Percentiles rank a stretch among this genome's conserved stretches.
These are phyloP conservation scores for Oenanthe javanica DNA, from an alignment of 140 eudicot genomes.

Conservation along the genomic window DNA sequence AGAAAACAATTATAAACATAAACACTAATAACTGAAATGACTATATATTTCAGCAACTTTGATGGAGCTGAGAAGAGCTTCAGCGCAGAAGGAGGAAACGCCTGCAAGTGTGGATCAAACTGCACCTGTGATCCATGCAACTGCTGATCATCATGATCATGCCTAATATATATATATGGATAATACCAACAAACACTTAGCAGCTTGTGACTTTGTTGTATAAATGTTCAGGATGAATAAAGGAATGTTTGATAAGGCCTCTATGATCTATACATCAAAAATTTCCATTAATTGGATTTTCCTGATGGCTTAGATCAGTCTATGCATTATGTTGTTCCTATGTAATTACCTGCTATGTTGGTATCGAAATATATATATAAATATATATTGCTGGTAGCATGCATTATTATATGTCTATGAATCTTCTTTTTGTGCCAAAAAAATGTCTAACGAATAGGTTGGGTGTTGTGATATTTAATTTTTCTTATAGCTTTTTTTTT, in stretches of 20 bases:
- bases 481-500: too few relatives aligned
- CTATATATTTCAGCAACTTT: conserved; percentile 20
- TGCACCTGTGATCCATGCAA: conserved; percentile 47
- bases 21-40: neutral
- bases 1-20: neutral
- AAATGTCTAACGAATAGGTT: neutral
- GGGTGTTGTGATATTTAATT: too few relatives aligned
- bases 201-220: conserved; percentile 4
- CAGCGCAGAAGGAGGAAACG: conserved; percentile 40
- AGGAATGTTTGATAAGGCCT: neutral
- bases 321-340: neutral
- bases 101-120: conserved; percentile 48
- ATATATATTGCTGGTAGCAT: too few relatives aligned
- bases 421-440: neutral
- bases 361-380: neutral
- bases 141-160: conserved; percentile 20
- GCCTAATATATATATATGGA: neutral
- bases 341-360: conserved; percentile 2
- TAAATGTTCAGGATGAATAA: neutral
- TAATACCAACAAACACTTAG: neutral
- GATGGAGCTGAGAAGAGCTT: conserved; percentile 44
- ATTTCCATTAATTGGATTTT: neutral
- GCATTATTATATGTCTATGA: neutral
- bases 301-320: neutral
- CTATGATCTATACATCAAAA: neutral